Percentiles rank a stretch among this genome's conserved stretches.
Evolutionary conservation across 352 stramenopile genomes (phyloP).

Genomic region (Pythium sp.): DNA sequence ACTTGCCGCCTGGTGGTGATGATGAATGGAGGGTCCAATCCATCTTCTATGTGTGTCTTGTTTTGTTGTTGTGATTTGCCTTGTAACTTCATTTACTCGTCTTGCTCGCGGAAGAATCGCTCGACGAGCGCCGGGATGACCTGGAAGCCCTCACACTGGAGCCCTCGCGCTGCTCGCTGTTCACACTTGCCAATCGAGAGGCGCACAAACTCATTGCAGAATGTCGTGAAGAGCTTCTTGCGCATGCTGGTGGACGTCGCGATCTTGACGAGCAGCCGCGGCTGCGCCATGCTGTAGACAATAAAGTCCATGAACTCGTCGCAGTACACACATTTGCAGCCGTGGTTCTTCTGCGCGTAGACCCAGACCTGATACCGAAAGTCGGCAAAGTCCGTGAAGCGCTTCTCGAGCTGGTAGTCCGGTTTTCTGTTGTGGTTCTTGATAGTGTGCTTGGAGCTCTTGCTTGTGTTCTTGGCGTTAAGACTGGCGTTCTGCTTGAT

Average conservation of each 20-base stretch:
- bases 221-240: conserved; percentile 20
- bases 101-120: conserved; percentile 37
- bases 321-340: conserved; percentile 37
- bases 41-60: not conserved
- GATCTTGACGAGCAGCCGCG: conserved; percentile 11
- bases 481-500: conserved; percentile 7
- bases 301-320: conserved; percentile 42
- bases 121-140: conserved; percentile 44
- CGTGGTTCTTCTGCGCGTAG: conserved; percentile 24
- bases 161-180: conserved; percentile 20
- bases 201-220: conserved; percentile 10
- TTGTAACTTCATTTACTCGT: conserved; percentile 1
- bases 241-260: conserved; percentile 5
- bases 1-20: not conserved
- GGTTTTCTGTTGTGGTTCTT: conserved; percentile 28
- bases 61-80: not conserved
- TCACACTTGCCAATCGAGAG: conserved; percentile 23
- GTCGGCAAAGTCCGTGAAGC: conserved; percentile 31
- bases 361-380: conserved; percentile 39
- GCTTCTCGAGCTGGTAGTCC: conserved; percentile 37
- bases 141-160: conserved; percentile 31
- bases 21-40: not conserved
- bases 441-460: conserved; percentile 16
- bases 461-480: not conserved
- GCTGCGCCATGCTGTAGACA: conserved; percentile 33